Base-by-base conservation (phyloP, 192 early-diverging fungal genomes). In the Gamsiella multidivaricata region DNA sequence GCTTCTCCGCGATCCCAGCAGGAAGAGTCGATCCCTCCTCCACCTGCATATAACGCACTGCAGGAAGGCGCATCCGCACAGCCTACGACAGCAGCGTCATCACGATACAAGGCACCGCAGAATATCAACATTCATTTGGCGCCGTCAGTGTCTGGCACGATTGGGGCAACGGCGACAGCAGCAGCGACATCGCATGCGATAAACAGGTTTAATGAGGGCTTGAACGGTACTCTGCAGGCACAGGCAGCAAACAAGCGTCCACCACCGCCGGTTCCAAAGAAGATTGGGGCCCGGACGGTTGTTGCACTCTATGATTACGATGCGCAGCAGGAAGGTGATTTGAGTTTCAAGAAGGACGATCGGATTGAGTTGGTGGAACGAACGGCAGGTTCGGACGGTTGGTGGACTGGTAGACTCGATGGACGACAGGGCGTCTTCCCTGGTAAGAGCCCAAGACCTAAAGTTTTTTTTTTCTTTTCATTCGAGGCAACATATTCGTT, bases 321-420 rank as follows among this genome's bases (percentile, higher is more conserved):
- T 12, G 92, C 92, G 2, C 89, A 92, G 65, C 85, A 89, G 42
- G 83, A 84, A 2, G 91, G 90, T 15, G 94, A 95, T 66, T 69
- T 95, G 60, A 78, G 81, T 17, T 94, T 95, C 81, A 68, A 71
- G 11, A 90, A 89, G 57, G 89, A 88, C 62, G 92, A 95, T 43
- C 61, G 68, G 5, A 93, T 95, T 52, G 87, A 93, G 76, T 61
- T 95, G 11, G 26, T 93, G 23, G 79, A 91, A 51, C 80, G 86
- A 47, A 89, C 89, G 1, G 59, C 66, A 15, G 82, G 83, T 55
- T 62, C 63, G 5, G 84, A 95, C 63, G 93, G 91, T 54, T 95
- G 94, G 94, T 95, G 94, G 94, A 94, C 90, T 3, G 94, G 94
- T 5, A 80, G 61, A n/a, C 64, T 90, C 25, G 82, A 88, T 55